Evolutionary conservation across 176 grass and related monocot species (phyloP).

Genomic region (Carex scoparia): DNA sequence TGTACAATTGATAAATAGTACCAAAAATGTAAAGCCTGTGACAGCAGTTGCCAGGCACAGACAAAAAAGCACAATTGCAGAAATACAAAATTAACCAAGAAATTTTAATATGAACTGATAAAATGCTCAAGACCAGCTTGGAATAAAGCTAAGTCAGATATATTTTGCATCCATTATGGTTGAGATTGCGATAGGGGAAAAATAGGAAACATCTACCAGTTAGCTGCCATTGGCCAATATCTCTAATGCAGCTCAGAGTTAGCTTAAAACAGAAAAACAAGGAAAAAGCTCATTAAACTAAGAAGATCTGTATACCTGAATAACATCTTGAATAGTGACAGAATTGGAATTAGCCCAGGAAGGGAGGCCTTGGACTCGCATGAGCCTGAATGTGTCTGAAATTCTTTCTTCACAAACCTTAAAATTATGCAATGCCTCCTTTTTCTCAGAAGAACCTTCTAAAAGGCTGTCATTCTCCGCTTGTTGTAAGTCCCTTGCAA

Average conservation of each 20-base stretch:
- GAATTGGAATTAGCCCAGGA: constrained; percentile 64
- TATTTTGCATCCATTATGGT: not conserved
- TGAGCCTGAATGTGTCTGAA: constrained; percentile 55
- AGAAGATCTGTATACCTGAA: constrained; percentile 50
- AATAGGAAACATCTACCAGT: not conserved
- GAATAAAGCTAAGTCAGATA: not conserved
- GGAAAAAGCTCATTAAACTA: not conserved
- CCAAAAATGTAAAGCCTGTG: not conserved
- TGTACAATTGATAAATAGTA: not conserved
- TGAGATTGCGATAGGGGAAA: not conserved
- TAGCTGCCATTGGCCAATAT: not conserved
- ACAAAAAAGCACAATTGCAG: not conserved
- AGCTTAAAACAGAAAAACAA: not conserved
- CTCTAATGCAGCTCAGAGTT: not conserved
- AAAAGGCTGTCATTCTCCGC: not conserved
- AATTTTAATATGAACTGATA: not conserved
- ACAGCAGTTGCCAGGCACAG: not conserved
- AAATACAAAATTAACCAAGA: not conserved
- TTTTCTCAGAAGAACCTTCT: constrained; percentile 33
- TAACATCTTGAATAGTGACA: constrained; percentile 70
- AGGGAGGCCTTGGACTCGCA: constrained; percentile 76
- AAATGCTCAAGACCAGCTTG: not conserved
- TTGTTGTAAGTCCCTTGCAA: constrained; percentile 48
- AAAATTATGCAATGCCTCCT: constrained; percentile 27
- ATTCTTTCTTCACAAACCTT: constrained; percentile 34